A percentile compares a stretch with the other conserved stretches of the same genome.
These are phyloP conservation scores for Sophora flavescens DNA, from an alignment of 306 rosid species.

Conservation along the genomic window DNA sequence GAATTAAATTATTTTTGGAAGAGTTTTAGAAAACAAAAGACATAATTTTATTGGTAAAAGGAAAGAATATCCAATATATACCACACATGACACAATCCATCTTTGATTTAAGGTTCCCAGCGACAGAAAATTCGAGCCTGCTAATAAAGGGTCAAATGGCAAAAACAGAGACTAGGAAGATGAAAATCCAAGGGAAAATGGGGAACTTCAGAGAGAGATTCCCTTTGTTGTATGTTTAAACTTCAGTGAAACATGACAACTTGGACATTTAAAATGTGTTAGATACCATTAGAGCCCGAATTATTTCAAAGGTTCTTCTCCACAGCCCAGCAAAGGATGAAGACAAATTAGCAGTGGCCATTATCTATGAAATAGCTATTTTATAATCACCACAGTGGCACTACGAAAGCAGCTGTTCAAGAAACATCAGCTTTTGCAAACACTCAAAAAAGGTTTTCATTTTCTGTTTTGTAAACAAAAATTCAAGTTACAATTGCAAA, in stretches of 20 bases:
- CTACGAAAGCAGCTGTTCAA: not conserved
- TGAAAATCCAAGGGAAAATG: not conserved
- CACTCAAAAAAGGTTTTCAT: not conserved
- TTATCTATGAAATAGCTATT: constrained; percentile 8
- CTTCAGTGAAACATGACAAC: not conserved
- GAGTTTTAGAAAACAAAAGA: not conserved
- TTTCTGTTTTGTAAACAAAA: constrained; percentile 3
- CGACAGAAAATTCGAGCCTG: too few relatives aligned
- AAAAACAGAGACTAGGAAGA: not conserved
- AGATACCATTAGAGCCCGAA: not conserved
- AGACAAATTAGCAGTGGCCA: not conserved
- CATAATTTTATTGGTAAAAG: not conserved
- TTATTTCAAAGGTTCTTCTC: constrained; percentile 4
- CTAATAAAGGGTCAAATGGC: not conserved
- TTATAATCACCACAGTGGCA: constrained; percentile 17
- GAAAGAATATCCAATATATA: not conserved
- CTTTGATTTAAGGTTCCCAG: not conserved
- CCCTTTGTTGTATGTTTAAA: not conserved
- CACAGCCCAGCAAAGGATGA: not conserved
- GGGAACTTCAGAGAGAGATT: not conserved
- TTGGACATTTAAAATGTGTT: not conserved
- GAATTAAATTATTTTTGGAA: not conserved
- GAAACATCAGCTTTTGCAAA: constrained; percentile 29
- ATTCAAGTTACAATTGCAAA: not conserved
- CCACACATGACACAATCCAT: not conserved